Percentiles rank a stretch among this genome's conserved stretches.
phyloP scores from a whole-genome alignment of 495 filamentous ascomycete genomes.

The Tuber indicum region DNA sequence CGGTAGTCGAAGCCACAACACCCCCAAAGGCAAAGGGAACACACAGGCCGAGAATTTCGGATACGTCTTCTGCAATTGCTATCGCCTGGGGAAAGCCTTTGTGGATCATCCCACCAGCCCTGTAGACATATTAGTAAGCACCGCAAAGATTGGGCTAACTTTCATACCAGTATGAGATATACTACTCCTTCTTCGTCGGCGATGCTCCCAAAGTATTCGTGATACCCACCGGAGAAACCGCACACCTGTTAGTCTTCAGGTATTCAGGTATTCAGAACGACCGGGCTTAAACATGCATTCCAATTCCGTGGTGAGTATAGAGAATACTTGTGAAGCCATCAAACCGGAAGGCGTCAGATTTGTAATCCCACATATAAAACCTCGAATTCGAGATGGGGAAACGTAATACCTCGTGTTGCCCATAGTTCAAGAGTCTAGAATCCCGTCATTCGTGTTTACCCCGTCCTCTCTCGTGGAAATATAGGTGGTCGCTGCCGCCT shows the following conservation, averaged over 20 bases:
- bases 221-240: constrained; percentile 95
- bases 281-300: constrained; percentile 63
- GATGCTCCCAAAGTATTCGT: constrained; percentile 87
- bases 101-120: constrained; percentile 91
- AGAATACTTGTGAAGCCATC: constrained; percentile 98
- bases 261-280: constrained; percentile 16
- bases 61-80: constrained; percentile 94
- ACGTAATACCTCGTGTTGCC: constrained; percentile 83
- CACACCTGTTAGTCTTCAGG: constrained; percentile 41
- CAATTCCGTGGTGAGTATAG: constrained; percentile 92
- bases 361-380: constrained; percentile 99
- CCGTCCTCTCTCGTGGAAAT: constrained; percentile 81
- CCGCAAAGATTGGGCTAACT: not conserved
- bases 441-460: constrained; percentile 92
- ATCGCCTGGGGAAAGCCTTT: constrained; percentile 74
- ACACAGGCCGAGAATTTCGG: constrained; percentile 94
- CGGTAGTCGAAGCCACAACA: constrained; percentile 95
- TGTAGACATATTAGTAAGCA: constrained; percentile 20
- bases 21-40: constrained; percentile 77
- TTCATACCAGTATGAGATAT: constrained; percentile 69
- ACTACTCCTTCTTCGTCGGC: constrained; percentile 96
- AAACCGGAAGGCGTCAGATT: constrained; percentile 94
- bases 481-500: constrained; percentile 87
- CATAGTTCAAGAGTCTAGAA: constrained; percentile 94
- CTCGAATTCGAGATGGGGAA: constrained; percentile 92